These are phyloP conservation scores for Lonicera japonica DNA, from an alignment of 129 eudicot genomes.

Conservation along the genomic window DNA sequence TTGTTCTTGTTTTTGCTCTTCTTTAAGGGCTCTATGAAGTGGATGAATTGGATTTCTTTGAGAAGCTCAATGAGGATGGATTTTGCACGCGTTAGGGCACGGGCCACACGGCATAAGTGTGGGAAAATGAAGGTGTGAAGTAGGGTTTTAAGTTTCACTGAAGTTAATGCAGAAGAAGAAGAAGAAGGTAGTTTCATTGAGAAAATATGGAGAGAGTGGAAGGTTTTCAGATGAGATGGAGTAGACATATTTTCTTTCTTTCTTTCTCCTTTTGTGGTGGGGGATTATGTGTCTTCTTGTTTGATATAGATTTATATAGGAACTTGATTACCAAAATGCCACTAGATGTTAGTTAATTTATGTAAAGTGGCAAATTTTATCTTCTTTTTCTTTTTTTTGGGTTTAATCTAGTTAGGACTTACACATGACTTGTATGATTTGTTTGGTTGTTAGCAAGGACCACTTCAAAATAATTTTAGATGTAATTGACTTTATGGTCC, in stretches of 20 bases:
- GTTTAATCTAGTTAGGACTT: conserved; percentile 21
- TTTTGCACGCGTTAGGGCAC: conserved; percentile 70
- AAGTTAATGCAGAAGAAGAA: conserved; percentile 29
- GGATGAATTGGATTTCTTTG: conserved; percentile 48
- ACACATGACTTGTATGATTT: conserved; percentile 25
- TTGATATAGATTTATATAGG: conserved; percentile 59
- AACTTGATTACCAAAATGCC: conserved; percentile 44
- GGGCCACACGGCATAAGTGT: conserved; percentile 55
- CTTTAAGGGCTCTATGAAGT: conserved; percentile 3
- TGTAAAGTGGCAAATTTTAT: conserved; percentile 54
- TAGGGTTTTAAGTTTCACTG: conserved; percentile 76
- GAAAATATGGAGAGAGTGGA: conserved; percentile 37
- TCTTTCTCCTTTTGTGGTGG: conserved; percentile 3
- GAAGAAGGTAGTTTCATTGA: conserved; percentile 35
- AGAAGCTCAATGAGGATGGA: conserved; percentile 43
- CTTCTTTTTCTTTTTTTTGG: conserved; percentile 36
- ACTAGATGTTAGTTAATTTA: conserved; percentile 38
- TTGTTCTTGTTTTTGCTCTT: conserved; percentile 20
- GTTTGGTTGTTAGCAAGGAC: conserved; percentile 28
- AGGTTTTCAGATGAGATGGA: conserved; percentile 42
- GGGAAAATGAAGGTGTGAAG: conserved; percentile 75
- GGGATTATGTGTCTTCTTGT: conserved; percentile 21
- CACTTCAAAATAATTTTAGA: conserved; percentile 15
- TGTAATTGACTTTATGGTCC: too few relatives aligned
- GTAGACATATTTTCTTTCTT: conserved; percentile 41